Base-by-base conservation (phyloP, 2,329 filamentous ascomycete genomes). In the Hysterium pulicare region DNA sequence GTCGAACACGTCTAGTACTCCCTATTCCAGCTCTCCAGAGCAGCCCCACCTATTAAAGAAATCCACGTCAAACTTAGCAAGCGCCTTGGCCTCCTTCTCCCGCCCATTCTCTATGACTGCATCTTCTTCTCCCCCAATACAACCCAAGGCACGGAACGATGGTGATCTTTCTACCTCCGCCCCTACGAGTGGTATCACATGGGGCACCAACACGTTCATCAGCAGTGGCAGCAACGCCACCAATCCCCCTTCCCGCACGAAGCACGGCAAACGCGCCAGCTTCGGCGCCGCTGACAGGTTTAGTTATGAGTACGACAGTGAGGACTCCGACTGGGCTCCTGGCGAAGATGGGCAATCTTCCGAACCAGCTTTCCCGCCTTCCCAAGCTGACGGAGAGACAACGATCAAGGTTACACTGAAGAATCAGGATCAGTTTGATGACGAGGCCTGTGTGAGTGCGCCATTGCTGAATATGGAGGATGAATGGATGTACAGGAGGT, bases 391-490 rank as follows among this genome's bases (percentile, higher is more conserved):
- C 19, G 38, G 34, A n/a, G 48, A 28, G 20, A 37, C 38, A 20
- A 47, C 45, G 3, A 68, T 81, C 42, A 74, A 70, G 40, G 65
- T 77, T 16, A 71, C 66, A n/a, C 64, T 81, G 20, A 79, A 77
- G 50, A 81, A 82, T 38, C 73, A 77, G 47, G 69, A 72, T 42
- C 67, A 71, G 26, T 84, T 84, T 49, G 74, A 78, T 42, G 71
- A 74, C 26, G 74, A 78, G 45, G 71, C 69, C 10, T 62, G 68
- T 39, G 60, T 70, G 3, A 68, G 68, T 40, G 61, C 68, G 15
- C 68, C 75, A 10, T 61, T 83, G 16, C 62, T 82, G 5, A 71
- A 80, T 33, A 65, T 68, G 33, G 66, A 65, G 8, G 70, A 76
- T 33, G 69, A 71, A 16, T 62, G 59, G 49, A 65, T 76, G 33